Percentiles rank a stretch among this genome's conserved stretches.
Conservation (phyloP, 805 yeast genomes). For the Wickerhamomyces canadensis region DNA sequence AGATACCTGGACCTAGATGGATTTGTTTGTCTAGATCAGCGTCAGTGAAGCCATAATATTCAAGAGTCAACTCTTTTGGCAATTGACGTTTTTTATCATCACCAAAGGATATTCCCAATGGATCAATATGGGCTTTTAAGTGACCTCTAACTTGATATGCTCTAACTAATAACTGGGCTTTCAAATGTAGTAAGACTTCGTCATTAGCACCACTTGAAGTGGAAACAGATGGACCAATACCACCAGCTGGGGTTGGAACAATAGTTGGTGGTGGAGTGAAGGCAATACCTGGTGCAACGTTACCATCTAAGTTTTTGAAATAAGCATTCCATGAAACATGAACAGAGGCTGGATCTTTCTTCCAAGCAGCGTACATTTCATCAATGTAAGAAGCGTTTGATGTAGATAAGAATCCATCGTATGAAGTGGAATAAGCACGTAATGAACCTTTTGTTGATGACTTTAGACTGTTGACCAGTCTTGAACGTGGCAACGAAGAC, state of each 20-base stretch:
- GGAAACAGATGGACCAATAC: conserved; percentile 59
- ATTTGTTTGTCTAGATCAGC: conserved; percentile 78
- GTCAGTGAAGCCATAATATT: conserved; percentile 87
- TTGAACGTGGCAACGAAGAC: conserved; percentile 20
- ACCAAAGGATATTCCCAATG: conserved; percentile 87
- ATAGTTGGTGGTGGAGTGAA: conserved; percentile 89
- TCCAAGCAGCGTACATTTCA: conserved; percentile 97
- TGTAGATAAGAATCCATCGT: conserved; percentile 76
- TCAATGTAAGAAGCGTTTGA: conserved; percentile 89
- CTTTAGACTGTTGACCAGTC: conserved; percentile 11
- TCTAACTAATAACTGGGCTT: conserved; percentile 92
- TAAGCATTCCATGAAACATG: conserved; percentile 97
- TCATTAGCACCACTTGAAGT: conserved; percentile 36
- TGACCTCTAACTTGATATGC: conserved; percentile 99
- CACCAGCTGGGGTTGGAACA: conserved; percentile 76
- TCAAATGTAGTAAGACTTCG: conserved; percentile 77
- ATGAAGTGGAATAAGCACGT: conserved; percentile 14
- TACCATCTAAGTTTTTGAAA: conserved; percentile 80
- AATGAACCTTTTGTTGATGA: conserved; percentile 3
- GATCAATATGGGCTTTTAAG: conserved; percentile 91
- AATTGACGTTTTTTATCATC: conserved; percentile 44
- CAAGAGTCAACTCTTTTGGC: conserved; percentile 87
- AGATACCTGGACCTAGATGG: conserved; percentile 94
- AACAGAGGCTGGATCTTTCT: conserved; percentile 81
- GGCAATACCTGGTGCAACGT: conserved; percentile 67